Percentiles rank a stretch among this genome's conserved stretches.
Evolutionary conservation across 805 yeast species (phyloP).

Genomic region (Suhomyces xylopsoci): DNA sequence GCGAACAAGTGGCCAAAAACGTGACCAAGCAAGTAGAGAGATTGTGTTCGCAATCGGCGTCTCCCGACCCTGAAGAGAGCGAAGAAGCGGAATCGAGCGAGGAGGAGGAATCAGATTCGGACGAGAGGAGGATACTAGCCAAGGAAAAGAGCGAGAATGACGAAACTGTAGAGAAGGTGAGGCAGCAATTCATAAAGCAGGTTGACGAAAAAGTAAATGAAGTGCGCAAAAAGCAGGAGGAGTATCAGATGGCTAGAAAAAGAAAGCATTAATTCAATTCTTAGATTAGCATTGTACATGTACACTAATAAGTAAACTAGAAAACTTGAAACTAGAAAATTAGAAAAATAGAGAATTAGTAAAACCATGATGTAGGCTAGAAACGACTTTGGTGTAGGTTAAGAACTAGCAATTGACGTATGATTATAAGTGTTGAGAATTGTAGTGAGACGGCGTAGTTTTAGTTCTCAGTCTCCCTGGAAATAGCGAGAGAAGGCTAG

Average conservation of each 20-base stretch:
- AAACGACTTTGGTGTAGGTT: no score
- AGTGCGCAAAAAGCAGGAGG: slow-evolving; percentile 5
- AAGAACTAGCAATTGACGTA: no score
- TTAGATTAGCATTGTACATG: not conserved
- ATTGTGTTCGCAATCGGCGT: slow-evolving; percentile 6
- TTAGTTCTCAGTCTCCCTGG: not conserved
- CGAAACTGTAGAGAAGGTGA: slow-evolving; percentile 17
- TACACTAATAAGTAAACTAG: not conserved
- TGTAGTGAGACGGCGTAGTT: no score
- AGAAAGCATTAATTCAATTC: slow-evolving; percentile 2
- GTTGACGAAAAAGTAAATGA: slow-evolving; percentile 27
- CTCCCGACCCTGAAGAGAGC: slow-evolving; percentile 5
- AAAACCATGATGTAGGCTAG: no score
- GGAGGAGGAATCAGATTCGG: not conserved
- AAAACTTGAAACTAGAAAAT: not conserved
- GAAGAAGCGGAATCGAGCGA: not conserved
- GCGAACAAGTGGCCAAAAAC: slow-evolving; percentile 28
- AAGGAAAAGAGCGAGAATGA: slow-evolving; percentile 1
- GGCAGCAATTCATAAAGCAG: slow-evolving; percentile 22
- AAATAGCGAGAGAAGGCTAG: not conserved
- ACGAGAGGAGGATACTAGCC: not conserved
- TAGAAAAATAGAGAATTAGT: no score
- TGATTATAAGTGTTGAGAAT: no score
- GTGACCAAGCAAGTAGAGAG: slow-evolving; percentile 27
- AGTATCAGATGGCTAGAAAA: slow-evolving; percentile 2